Evolutionary conservation across 2,329 filamentous ascomycete genomes (phyloP), one percentile per base, ranked within the genome.

Genomic region (Colletotrichum camelliae): DNA sequence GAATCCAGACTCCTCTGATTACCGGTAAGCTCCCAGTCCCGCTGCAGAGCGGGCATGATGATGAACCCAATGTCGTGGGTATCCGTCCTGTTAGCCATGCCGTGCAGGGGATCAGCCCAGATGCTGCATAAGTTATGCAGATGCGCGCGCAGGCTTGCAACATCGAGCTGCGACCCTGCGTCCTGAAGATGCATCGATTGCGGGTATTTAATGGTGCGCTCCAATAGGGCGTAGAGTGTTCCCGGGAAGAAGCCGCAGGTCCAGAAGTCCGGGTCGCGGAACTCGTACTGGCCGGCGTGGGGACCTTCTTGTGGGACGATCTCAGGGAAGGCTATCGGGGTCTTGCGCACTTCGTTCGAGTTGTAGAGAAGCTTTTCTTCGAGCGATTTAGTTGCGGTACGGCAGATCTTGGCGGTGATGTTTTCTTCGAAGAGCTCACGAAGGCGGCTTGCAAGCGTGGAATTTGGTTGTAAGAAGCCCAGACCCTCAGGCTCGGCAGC

Each of bases 61-160:
- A 91, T 90, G 77, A 91, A 91, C 0, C 88, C 88, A 74, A 91
- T 84, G 57, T 91, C 89, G 72, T 91, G 89, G 0, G 89, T 91
- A 70, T 90, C 87, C 5, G 83, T 89, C 35, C 87, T 85, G 74
- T 74, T 80, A 10, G 84, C 79, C 81, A 86, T 86, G 18, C 64
- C 77, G 65, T 86, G 83, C 1, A 87, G 76, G 2, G 84, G 84
- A 33, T 79, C 79, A 16, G 83, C 68, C 84, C 84, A 86, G 18
- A 72, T 73, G 21, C 69, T 62, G 67, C 83, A 81, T 4, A 83
- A 73, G n/a, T 77, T 69, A 16, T 68, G 55, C 52, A 70, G 77
- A 77, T 24, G 71, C 33, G 4, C n/a, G 27, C 72, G 72, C 24
- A 75, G 15, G 24, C 15, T 16, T 29, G 48, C 12, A n/a, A 35